These are phyloP conservation scores for Eimeria tenella DNA, from an alignment of 169 alveolate species.

Conservation along the genomic window DNA sequence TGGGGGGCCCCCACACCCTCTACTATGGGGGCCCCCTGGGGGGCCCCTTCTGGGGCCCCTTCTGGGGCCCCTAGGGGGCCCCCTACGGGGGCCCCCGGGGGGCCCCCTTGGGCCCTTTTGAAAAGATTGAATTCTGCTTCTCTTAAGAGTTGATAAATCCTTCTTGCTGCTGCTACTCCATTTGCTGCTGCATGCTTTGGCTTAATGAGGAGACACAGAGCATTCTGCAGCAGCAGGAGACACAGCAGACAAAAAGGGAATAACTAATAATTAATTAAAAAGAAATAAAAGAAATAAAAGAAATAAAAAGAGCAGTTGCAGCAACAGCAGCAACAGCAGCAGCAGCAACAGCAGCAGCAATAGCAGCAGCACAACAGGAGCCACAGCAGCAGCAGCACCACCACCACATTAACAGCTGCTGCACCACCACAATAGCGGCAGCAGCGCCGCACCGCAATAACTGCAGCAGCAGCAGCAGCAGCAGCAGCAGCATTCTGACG, in stretches of 20 bases:
- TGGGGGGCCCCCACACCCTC: no score
- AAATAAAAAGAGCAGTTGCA: no score
- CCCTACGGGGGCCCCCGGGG: background rate
- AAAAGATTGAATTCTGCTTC: background rate
- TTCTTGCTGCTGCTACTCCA: conserved; percentile 19
- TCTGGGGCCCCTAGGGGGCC: no score
- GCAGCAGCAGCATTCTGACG: background rate
- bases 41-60: no score
- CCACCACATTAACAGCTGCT: no score
- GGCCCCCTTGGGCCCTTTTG: no score
- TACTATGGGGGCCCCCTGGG: no score
- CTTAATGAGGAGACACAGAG: background rate
- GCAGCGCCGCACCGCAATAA: no score
- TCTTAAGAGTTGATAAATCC: background rate
- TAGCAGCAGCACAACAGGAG: background rate
- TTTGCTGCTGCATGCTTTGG: background rate
- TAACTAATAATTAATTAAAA: no score
- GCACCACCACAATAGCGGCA: no score
- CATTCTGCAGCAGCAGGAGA: background rate
- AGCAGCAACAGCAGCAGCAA: background rate
- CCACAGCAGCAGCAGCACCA: background rate
- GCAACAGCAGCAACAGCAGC: background rate
- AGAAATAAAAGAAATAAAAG: no score
- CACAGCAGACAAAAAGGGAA: no score
- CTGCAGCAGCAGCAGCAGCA: background rate